Conservation (phyloP, 305 asterid species). For the Withania somnifera region DNA sequence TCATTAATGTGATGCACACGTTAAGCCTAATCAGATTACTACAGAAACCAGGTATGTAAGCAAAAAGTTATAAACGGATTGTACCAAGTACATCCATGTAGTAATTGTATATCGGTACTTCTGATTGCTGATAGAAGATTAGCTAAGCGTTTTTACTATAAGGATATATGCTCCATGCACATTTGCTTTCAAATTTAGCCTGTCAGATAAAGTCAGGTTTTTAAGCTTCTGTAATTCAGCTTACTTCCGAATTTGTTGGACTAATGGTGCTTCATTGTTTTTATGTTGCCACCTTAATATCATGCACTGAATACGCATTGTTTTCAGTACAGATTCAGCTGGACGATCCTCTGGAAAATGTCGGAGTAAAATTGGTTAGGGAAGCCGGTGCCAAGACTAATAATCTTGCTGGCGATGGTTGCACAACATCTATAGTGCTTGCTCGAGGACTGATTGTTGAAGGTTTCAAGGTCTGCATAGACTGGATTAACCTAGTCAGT, state of each 20-base stretch:
- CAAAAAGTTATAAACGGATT: background rate
- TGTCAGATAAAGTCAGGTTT: background rate
- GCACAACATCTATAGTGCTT: conserved; percentile 71
- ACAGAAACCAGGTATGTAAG: background rate
- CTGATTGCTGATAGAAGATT: background rate
- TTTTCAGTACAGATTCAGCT: conserved; percentile 70
- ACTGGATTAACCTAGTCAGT: background rate
- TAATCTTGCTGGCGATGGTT: conserved; percentile 84
- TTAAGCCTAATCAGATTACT: background rate
- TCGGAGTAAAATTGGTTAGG: conserved; percentile 78
- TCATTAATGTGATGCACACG: background rate
- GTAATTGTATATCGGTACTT: background rate
- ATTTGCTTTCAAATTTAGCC: background rate
- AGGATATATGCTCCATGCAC: background rate
- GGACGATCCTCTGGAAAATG: conserved; percentile 79
- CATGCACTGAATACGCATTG: conserved; percentile 12
- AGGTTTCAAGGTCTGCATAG: conserved; percentile 53
- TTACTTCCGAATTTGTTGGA: background rate
- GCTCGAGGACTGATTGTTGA: conserved; percentile 74
- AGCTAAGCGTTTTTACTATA: background rate
- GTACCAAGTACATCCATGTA: background rate
- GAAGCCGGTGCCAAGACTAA: conserved; percentile 85
- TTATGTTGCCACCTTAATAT: background rate
- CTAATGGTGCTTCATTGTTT: background rate
- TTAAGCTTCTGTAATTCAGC: background rate